Conservation (phyloP, 2,329 filamentous ascomycete genomes). For the Diaporthe helianthi region DNA sequence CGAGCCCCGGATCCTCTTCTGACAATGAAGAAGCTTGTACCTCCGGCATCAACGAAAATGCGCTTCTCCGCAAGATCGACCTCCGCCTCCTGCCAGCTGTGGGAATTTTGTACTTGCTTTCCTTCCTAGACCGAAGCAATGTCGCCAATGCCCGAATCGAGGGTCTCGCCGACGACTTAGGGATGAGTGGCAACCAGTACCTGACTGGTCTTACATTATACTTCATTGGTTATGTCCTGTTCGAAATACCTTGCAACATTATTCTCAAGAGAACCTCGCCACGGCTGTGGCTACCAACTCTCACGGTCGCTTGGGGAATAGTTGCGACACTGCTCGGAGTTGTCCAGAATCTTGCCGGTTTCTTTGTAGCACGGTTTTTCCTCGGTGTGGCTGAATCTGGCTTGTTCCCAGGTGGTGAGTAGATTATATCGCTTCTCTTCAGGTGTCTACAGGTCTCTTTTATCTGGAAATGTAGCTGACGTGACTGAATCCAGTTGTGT, state of each 20-base stretch:
- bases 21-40: slow-evolving; percentile 26
- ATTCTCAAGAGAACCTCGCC: slow-evolving; percentile 67
- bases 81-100: slow-evolving; percentile 59
- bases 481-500: slow-evolving; percentile 59
- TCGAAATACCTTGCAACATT: slow-evolving; percentile 69
- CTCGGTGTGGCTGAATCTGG: slow-evolving; percentile 62
- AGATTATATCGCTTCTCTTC: not conserved
- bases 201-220: slow-evolving; percentile 71
- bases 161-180: slow-evolving; percentile 57
- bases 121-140: slow-evolving; percentile 65
- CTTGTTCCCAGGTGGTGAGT: slow-evolving; percentile 50
- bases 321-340: slow-evolving; percentile 60
- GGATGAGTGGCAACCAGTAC: slow-evolving; percentile 68
- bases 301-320: slow-evolving; percentile 63
- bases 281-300: slow-evolving; percentile 61
- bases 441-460: no score
- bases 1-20: slow-evolving; percentile 12
- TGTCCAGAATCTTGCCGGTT: slow-evolving; percentile 57
- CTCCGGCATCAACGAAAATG: slow-evolving; percentile 57
- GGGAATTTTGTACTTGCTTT: slow-evolving; percentile 61
- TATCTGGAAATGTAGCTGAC: not conserved
- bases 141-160: slow-evolving; percentile 66
- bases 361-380: slow-evolving; percentile 61
- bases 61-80: slow-evolving; percentile 65
- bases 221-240: slow-evolving; percentile 67